Evolutionary conservation across 2,329 filamentous ascomycete genomes (phyloP).

Genomic region (Hypomyces rosellus): DNA sequence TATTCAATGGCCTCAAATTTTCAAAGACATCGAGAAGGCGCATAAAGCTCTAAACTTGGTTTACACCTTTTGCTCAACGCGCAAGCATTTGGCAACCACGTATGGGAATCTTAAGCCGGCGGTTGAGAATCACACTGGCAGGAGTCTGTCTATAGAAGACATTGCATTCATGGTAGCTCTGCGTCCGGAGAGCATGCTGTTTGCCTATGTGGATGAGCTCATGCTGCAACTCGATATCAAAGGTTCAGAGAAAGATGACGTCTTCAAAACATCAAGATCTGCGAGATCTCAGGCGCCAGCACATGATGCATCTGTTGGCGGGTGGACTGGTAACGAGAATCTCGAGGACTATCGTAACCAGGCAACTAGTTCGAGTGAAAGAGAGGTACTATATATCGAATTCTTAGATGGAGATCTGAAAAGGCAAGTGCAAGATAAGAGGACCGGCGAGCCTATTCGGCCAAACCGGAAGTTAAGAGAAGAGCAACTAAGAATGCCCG

Average conservation of each 20-base stretch:
- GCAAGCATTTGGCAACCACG: conserved; percentile 87
- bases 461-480: conserved; percentile 62
- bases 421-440: conserved; percentile 64
- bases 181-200: conserved; percentile 71
- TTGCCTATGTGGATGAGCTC: conserved; percentile 79
- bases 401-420: conserved; percentile 90
- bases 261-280: conserved; percentile 46
- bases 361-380: conserved; percentile 27
- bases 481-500: conserved; percentile 83
- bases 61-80: conserved; percentile 89
- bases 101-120: conserved; percentile 81
- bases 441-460: conserved; percentile 66
- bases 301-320: conserved; percentile 51
- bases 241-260: conserved; percentile 58
- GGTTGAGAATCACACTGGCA: conserved; percentile 76
- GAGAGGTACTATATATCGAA: conserved; percentile 81
- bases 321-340: conserved; percentile 43
- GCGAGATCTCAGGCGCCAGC: conserved; percentile 45
- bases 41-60: conserved; percentile 86
- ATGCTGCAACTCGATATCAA: conserved; percentile 75
- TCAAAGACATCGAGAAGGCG: conserved; percentile 66
- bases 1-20: conserved; percentile 64
- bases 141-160: conserved; percentile 65
- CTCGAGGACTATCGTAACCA: conserved; percentile 24
- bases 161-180: conserved; percentile 75